Base-by-base conservation (phyloP, 1,284 basidiomycete genomes). In the Volvariella volvacea region DNA sequence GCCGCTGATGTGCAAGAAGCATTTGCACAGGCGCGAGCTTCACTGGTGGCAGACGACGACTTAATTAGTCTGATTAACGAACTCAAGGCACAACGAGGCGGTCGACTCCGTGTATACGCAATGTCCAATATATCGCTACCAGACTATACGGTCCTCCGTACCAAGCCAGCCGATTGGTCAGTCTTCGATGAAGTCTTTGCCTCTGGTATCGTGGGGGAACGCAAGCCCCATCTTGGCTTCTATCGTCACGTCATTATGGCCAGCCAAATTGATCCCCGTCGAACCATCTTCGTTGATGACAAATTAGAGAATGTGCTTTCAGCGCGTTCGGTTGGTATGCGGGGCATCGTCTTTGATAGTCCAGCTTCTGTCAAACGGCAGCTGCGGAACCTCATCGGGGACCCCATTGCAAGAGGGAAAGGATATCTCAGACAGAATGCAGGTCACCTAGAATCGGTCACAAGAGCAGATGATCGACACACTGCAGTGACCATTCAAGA, bases 101-200 rank as follows among this genome's bases (percentile, higher is more conserved):
- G 61, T n/a, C 50, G 56, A 15, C 58, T 75, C 4, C 64, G 57
- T 21, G 64, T 79, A 20, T 75, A 71, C 43, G 76, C 76, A 25
- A 77, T 79, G 72, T 77, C 75, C 21, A 80, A 80, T 55, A 78
- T 80, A 36, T 78, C 76, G 16, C 52, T 60, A 1, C 71, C 73
- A n/a, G 76, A 79, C 51, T 78, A 68, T 51, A 61, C 63, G 22
- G 63, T 70, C 4, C 60, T 77, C 9, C 66, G 62, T 20, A 67
- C 63, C 14, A 75, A 69, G 47, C 59, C 65, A 3, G 68, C 65
- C 3, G 70, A 78, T 44, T 78, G 75, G 75, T 57, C 61, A 1
- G 63, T 78, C 32, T 80, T 80, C 51, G 75, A 80, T 48, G 52
- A 60, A 22, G 60, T 78, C 17, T 79, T 75, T 54, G 73, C 72